A percentile compares a stretch with the other conserved stretches of the same genome.
Conservation (phyloP, 2,329 filamentous ascomycete genomes). For the Hymenoscyphus fraxineus region DNA sequence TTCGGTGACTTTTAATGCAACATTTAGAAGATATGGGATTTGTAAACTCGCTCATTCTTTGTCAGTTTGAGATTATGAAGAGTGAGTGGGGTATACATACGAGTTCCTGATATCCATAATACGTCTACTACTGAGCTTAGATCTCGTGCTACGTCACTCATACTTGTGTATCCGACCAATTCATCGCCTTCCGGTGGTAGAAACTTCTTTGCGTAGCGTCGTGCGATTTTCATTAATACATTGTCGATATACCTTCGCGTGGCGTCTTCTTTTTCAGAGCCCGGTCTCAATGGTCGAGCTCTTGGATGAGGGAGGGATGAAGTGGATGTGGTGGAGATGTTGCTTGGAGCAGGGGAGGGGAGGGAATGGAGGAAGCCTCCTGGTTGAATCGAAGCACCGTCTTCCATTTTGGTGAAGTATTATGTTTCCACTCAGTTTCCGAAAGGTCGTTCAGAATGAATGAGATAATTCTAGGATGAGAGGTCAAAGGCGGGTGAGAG, state of each 20-base stretch:
- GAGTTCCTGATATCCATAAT: constrained; percentile 82
- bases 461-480: background rate
- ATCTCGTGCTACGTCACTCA: constrained; percentile 58
- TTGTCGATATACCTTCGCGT: constrained; percentile 56
- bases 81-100: constrained; percentile 47
- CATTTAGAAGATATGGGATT: constrained; percentile 75
- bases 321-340: constrained; percentile 39
- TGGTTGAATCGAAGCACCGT: constrained; percentile 12
- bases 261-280: constrained; percentile 57
- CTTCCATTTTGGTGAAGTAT: constrained; percentile 12
- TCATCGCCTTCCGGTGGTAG: constrained; percentile 40
- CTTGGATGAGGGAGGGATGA: constrained; percentile 53
- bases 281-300: constrained; percentile 48
- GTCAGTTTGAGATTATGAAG: background rate
- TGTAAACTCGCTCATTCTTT: constrained; percentile 63
- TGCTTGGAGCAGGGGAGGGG: constrained; percentile 54
- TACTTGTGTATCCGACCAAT: constrained; percentile 65
- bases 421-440: background rate
- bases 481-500: background rate
- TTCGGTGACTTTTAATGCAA: constrained; percentile 68
- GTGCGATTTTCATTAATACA: constrained; percentile 49
- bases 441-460: background rate
- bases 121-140: constrained; percentile 73
- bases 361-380: constrained; percentile 51
- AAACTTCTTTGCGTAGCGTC: constrained; percentile 60